Conservation (phyloP, 164 flowering plant genomes). For the Chimonanthus salicifolius region DNA sequence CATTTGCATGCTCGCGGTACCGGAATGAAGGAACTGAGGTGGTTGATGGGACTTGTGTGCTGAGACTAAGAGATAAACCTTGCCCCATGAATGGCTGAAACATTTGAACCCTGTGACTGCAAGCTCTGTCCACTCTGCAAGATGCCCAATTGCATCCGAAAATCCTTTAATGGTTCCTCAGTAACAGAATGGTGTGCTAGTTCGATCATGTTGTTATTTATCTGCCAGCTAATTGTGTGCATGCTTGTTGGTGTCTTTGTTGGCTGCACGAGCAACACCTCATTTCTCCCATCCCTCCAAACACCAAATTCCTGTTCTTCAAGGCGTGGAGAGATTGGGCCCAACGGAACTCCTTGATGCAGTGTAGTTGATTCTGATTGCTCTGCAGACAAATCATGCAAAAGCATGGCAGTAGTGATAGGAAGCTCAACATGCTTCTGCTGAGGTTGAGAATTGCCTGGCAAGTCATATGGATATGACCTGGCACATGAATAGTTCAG, state of each 20-base stretch:
- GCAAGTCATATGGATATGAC: constrained; percentile 40
- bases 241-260: constrained; percentile 23
- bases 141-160: constrained; percentile 29
- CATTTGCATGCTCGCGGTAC: constrained; percentile 29
- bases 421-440: constrained; percentile 40
- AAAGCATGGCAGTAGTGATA: constrained; percentile 9
- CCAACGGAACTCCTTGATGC: constrained; percentile 52
- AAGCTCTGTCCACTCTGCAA: constrained; percentile 36
- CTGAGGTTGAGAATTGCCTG: constrained; percentile 40
- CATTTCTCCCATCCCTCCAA: constrained; percentile 67
- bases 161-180: constrained; percentile 27
- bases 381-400: constrained; percentile 30
- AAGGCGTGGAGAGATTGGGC: constrained; percentile 35
- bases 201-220: constrained; percentile 17
- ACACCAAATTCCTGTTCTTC: constrained; percentile 33
- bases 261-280: constrained; percentile 46
- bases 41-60: constrained; percentile 48
- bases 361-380: constrained; percentile 35
- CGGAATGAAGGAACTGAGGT: constrained; percentile 35
- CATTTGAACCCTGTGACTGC: constrained; percentile 15
- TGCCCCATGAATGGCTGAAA: constrained; percentile 25
- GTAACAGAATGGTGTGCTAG: constrained; percentile 19
- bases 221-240: constrained; percentile 26
- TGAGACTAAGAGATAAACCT: constrained; percentile 69
- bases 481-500: constrained; percentile 49